Evolutionary conservation across 768 basidiomycete genomes (phyloP).

Genomic region (Lactarius pseudohatsudake): DNA sequence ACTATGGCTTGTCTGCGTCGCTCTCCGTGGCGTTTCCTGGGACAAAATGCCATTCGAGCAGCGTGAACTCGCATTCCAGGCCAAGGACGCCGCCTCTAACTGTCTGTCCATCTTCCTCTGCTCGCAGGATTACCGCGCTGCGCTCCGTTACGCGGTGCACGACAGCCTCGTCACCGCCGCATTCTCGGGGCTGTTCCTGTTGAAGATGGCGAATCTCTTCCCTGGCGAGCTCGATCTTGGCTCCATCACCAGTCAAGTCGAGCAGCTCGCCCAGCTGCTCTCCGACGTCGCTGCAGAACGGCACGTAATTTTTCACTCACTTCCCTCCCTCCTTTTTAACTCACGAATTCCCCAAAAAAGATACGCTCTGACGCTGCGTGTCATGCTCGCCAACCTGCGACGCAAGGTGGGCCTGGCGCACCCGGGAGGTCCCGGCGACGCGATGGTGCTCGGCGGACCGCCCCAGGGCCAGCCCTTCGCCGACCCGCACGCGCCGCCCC

Average conservation of each 20-base stretch:
- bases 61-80: constrained; percentile 91
- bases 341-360: constrained; percentile 39
- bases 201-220: constrained; percentile 95
- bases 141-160: constrained; percentile 90
- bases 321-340: background rate
- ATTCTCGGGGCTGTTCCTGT: constrained; percentile 86
- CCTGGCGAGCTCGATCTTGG: constrained; percentile 78
- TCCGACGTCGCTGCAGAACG: constrained; percentile 94
- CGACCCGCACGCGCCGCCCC: constrained; percentile 52
- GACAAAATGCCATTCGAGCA: constrained; percentile 97
- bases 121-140: constrained; percentile 77
- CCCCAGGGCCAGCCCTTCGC: constrained; percentile 45
- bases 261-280: constrained; percentile 85
- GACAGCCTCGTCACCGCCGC: constrained; percentile 90
- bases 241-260: constrained; percentile 78
- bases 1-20: constrained; percentile 92
- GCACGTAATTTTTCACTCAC: constrained; percentile 35
- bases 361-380: constrained; percentile 86
- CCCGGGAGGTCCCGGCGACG: constrained; percentile 22
- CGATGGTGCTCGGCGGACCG: constrained; percentile 51
- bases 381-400: constrained; percentile 90
- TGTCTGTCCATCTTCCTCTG: constrained; percentile 84
- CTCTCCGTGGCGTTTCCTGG: constrained; percentile 89
- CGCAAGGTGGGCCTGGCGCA: constrained; percentile 73
- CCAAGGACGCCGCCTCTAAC: constrained; percentile 87